phyloP scores from a whole-genome alignment of 1,139 yeast species.

The Insectozyma bohioensis region DNA sequence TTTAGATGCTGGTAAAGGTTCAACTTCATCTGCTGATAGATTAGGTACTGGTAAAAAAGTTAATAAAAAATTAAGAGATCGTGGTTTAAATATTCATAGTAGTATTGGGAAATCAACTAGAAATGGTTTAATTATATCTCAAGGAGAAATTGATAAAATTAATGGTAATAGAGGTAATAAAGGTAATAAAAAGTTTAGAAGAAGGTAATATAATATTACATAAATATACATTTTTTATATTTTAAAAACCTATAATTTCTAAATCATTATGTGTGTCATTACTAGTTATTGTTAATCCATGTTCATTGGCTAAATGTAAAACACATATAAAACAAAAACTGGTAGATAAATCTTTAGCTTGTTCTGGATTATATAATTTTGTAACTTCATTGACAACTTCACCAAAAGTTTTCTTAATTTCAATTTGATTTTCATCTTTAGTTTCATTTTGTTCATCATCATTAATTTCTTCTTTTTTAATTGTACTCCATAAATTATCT shows the following conservation, averaged over 20 bases:
- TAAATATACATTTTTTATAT: background rate
- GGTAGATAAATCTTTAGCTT: conserved; percentile 70
- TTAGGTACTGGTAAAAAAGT: conserved; percentile 50
- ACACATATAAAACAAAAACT: conserved; percentile 86
- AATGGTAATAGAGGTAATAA: conserved; percentile 12
- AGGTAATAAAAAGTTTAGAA: conserved; percentile 7
- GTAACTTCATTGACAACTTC: conserved; percentile 52
- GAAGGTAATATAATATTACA: conserved; percentile 3
- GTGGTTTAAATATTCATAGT: conserved; percentile 71
- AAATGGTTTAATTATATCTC: conserved; percentile 77
- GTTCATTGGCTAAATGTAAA: conserved; percentile 86
- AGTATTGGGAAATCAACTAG: conserved; percentile 77
- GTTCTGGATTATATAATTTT: conserved; percentile 51
- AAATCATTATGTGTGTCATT: conserved; percentile 60
- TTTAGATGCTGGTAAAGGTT: conserved; percentile 54
- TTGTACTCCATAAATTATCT: conserved; percentile 77
- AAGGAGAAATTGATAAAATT: conserved; percentile 61
- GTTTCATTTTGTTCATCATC: conserved; percentile 5
- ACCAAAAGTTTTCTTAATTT: conserved; percentile 38
- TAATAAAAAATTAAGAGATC: conserved; percentile 47
- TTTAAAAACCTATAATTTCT: conserved; percentile 43
- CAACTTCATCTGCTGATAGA: conserved; percentile 51
- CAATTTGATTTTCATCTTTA: conserved; percentile 11
- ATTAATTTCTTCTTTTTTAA: conserved; percentile 24
- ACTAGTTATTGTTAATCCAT: conserved; percentile 65